Conservation (phyloP, 768 basidiomycete species). For the Tulasnella sp. region DNA sequence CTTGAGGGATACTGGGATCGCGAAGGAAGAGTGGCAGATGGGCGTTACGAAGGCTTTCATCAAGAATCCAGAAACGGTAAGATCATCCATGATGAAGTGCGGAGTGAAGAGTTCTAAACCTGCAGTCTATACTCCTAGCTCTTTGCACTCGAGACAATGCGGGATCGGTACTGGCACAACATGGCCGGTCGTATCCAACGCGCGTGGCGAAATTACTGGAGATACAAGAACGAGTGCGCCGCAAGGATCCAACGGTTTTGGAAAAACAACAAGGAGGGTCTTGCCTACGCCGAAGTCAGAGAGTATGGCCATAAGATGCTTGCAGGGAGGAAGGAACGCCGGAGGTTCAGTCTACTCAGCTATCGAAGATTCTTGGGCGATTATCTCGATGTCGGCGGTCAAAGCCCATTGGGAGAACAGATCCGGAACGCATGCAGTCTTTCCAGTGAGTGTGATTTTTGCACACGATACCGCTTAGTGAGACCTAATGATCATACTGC, state of each 20-base stretch:
- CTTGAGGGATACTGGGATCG: constrained; percentile 88
- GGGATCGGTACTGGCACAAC: constrained; percentile 99
- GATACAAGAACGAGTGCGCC: constrained; percentile 92
- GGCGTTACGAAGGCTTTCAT: constrained; percentile 98
- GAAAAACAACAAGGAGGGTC: constrained; percentile 93
- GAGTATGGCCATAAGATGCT: constrained; percentile 92
- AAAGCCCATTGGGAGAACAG: constrained; percentile 60
- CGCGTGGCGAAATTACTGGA: constrained; percentile 90
- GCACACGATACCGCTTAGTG: neutral
- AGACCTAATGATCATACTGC: neutral
- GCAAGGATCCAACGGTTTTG: constrained; percentile 94
- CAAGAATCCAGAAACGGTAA: constrained; percentile 95
- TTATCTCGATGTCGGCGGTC: constrained; percentile 83
- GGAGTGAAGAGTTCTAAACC: constrained; percentile 1
- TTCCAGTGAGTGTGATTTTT: constrained; percentile 41
- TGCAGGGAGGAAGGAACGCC: constrained; percentile 82
- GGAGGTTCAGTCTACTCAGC: constrained; percentile 86
- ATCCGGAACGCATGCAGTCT: constrained; percentile 62
- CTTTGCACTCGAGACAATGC: constrained; percentile 97
- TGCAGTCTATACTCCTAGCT: constrained; percentile 41
- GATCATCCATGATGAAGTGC: constrained; percentile 22
- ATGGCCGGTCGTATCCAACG: constrained; percentile 97
- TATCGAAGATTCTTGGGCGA: constrained; percentile 94
- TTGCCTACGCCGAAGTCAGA: constrained; percentile 82
- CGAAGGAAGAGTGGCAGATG: constrained; percentile 99